These are phyloP conservation scores for Stereocaulon alpinum DNA, from an alignment of 495 filamentous ascomycete species.

Conservation along the genomic window DNA sequence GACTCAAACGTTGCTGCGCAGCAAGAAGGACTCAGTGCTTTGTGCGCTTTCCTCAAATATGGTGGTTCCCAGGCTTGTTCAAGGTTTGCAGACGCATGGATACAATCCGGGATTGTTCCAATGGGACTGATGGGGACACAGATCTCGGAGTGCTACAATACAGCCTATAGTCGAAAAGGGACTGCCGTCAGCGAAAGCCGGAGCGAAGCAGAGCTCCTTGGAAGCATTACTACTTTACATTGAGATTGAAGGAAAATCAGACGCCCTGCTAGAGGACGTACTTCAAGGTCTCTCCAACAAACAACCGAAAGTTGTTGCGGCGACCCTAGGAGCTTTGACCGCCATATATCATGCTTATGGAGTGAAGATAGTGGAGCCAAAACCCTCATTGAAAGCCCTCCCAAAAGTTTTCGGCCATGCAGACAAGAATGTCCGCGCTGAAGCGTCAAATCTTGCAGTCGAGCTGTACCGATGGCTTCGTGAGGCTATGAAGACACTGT, in stretches of 20 bases:
- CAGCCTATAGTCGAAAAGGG: slow-evolving; percentile 83
- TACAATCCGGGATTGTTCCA: not conserved
- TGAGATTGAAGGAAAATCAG: slow-evolving; percentile 70
- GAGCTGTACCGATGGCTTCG: slow-evolving; percentile 96
- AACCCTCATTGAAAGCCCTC: slow-evolving; percentile 80
- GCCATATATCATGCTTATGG: slow-evolving; percentile 86
- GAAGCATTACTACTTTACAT: slow-evolving; percentile 85
- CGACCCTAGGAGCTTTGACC: slow-evolving; percentile 66
- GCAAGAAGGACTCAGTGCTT: slow-evolving; percentile 76
- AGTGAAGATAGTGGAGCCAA: slow-evolving; percentile 93
- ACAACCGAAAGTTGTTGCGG: slow-evolving; percentile 87
- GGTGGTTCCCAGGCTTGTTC: slow-evolving; percentile 69
- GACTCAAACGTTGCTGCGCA: slow-evolving; percentile 98
- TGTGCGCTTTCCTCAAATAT: slow-evolving; percentile 85
- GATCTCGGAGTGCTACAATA: slow-evolving; percentile 65
- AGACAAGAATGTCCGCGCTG: slow-evolving; percentile 96
- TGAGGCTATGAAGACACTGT: slow-evolving; percentile 96
- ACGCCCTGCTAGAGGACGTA: slow-evolving; percentile 82
- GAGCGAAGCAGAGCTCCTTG: slow-evolving; percentile 73
- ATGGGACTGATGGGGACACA: slow-evolving; percentile 26
- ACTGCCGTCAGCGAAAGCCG: slow-evolving; percentile 72
- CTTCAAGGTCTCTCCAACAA: slow-evolving; percentile 81
- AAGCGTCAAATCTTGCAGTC: slow-evolving; percentile 82
- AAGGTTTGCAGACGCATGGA: slow-evolving; percentile 37
- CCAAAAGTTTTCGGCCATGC: slow-evolving; percentile 92